Percentiles rank a stretch among this genome's conserved stretches.
Conservation (phyloP, 75 land plant species). For the Picea sitchensis region DNA sequence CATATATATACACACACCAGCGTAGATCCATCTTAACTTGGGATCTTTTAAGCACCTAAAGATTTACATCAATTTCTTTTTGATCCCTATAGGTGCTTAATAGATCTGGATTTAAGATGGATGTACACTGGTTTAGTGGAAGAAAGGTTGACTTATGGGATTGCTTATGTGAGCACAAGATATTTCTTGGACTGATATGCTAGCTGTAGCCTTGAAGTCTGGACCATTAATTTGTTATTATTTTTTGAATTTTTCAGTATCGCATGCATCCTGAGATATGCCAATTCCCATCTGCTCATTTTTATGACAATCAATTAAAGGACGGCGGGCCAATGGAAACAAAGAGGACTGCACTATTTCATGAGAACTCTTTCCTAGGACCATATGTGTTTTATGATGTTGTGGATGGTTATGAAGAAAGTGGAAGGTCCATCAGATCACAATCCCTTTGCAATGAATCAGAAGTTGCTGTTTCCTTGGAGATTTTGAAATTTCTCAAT, state of each 20-base stretch:
- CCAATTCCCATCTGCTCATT: slow-evolving; percentile 80
- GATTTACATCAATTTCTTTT: too few relatives aligned
- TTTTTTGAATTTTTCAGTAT: slow-evolving; percentile 46
- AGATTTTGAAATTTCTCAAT: slow-evolving; percentile 44
- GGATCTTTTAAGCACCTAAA: too few relatives aligned
- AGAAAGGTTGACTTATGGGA: neutral
- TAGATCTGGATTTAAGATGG: too few relatives aligned
- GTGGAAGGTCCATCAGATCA: slow-evolving; percentile 43
- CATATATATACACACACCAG: too few relatives aligned
- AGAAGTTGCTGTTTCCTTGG: slow-evolving; percentile 79
- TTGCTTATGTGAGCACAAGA: neutral
- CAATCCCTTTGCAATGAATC: slow-evolving; percentile 75
- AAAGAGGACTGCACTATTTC: slow-evolving; percentile 60
- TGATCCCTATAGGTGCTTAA: too few relatives aligned
- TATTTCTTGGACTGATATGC: neutral
- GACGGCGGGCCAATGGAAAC: slow-evolving; percentile 49
- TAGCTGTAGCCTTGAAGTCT: slow-evolving; percentile 7
- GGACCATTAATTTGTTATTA: slow-evolving; percentile 1
- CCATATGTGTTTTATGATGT: slow-evolving; percentile 93
- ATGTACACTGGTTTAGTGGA: too few relatives aligned
- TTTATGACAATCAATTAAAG: slow-evolving; percentile 76
- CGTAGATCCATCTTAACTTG: too few relatives aligned
- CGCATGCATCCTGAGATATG: slow-evolving; percentile 99
- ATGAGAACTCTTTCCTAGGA: slow-evolving; percentile 54
- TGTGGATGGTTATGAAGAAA: slow-evolving; percentile 65